A percentile compares a stretch with the other conserved stretches of the same genome.
Conservation (phyloP, 2,329 filamentous ascomycete species). For the Paramyrothecium sp. region DNA sequence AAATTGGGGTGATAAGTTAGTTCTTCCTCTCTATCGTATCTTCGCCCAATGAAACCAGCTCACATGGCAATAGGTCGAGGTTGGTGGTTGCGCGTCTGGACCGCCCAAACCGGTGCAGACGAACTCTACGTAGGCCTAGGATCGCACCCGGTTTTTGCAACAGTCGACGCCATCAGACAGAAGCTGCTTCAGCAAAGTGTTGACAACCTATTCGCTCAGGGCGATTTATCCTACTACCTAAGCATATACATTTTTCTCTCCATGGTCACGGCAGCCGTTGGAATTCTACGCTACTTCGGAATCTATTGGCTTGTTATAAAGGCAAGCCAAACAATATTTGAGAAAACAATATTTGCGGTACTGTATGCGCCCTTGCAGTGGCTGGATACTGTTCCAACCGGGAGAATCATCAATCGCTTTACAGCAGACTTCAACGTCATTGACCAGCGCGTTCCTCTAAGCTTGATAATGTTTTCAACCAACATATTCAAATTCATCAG, state of each 20-base stretch:
- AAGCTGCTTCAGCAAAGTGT: too few species aligned
- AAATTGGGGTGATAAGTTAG: constrained; percentile 53
- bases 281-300: constrained; percentile 61
- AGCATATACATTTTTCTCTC: constrained; percentile 51
- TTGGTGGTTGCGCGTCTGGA: constrained; percentile 67
- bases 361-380: constrained; percentile 73
- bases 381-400: constrained; percentile 77
- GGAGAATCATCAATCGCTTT: constrained; percentile 75
- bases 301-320: constrained; percentile 64
- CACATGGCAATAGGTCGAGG: constrained; percentile 40
- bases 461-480: constrained; percentile 58
- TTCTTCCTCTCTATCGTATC: constrained; percentile 6
- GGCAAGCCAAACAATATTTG: constrained; percentile 68
- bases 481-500: constrained; percentile 62
- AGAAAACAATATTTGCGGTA: constrained; percentile 63
- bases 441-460: constrained; percentile 64
- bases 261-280: constrained; percentile 55
- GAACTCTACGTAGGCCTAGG: not conserved
- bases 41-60: not conserved
- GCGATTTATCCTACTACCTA: constrained; percentile 49
- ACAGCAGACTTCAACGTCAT: constrained; percentile 75
- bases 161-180: too few species aligned
- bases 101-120: constrained; percentile 16
- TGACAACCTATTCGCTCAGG: not conserved
- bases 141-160: too few species aligned